phyloP scores from a whole-genome alignment of 208 protist species.

The Trichomonas vaginalis region DNA sequence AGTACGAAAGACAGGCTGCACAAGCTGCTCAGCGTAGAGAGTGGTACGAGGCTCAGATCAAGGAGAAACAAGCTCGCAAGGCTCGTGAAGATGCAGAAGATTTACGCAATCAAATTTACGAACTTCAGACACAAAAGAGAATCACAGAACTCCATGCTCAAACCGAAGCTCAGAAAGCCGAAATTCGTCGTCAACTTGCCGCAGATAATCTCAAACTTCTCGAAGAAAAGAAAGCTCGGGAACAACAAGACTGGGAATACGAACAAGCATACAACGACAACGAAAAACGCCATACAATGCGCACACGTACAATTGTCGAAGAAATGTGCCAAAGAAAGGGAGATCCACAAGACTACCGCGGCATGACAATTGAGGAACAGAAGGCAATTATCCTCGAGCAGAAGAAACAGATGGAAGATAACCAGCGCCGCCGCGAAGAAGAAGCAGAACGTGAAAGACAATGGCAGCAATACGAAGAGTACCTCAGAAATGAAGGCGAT shows the following conservation, averaged over 20 bases:
- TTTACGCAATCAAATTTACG: background rate
- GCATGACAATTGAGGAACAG: slow-evolving; percentile 9
- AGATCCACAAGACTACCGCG: background rate
- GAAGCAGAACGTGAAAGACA: background rate
- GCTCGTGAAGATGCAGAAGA: background rate
- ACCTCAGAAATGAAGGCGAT: background rate
- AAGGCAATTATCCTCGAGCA: background rate
- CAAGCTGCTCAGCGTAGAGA: background rate
- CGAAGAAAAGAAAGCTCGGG: background rate
- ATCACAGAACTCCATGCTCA: background rate
- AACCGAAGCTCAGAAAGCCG: background rate
- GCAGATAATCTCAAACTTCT: background rate
- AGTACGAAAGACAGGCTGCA: background rate
- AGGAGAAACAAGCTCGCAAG: background rate
- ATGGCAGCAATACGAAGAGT: background rate
- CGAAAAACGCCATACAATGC: background rate
- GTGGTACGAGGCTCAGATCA: background rate
- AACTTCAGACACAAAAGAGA: background rate
- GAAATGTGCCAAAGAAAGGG: background rate
- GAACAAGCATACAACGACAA: background rate
- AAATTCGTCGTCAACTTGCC: background rate
- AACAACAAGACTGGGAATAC: background rate
- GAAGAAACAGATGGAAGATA: background rate
- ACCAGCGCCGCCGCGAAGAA: background rate
- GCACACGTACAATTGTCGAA: background rate